Conservation (phyloP, 495 filamentous ascomycete genomes). For the Podospora didyma region DNA sequence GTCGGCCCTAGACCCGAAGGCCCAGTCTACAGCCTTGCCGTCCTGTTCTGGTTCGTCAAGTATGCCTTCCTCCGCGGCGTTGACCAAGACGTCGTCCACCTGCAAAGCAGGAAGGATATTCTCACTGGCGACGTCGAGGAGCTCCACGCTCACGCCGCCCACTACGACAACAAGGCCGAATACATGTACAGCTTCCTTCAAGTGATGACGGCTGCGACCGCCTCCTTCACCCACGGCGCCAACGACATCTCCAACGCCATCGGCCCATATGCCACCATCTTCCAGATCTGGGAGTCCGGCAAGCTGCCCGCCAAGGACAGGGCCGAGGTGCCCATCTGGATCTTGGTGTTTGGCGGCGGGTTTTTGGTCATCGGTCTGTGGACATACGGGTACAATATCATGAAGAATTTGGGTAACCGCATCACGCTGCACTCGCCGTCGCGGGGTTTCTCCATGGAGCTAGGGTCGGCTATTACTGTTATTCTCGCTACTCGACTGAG, state of each 20-base stretch:
- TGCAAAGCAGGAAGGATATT: constrained; percentile 24
- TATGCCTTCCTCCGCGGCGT: constrained; percentile 54
- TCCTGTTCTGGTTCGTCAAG: constrained; percentile 44
- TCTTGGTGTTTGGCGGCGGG: constrained; percentile 55
- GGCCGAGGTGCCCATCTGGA: constrained; percentile 61
- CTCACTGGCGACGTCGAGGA: constrained; percentile 48
- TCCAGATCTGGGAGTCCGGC: constrained; percentile 57
- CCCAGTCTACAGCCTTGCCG: constrained; percentile 32
- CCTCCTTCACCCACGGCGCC: constrained; percentile 73
- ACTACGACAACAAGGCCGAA: constrained; percentile 74
- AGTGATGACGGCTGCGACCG: constrained; percentile 65
- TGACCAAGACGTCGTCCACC: constrained; percentile 54
- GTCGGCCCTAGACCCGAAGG: constrained; percentile 33
- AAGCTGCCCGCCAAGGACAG: constrained; percentile 46
- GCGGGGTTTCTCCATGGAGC: constrained; percentile 64
- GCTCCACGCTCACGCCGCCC: constrained; percentile 55
- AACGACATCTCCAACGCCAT: constrained; percentile 77
- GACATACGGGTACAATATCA: constrained; percentile 71
- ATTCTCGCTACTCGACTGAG: constrained; percentile 59
- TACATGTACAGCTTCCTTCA: constrained; percentile 73
- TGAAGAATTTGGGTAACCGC: constrained; percentile 63
- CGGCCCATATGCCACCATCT: constrained; percentile 68
- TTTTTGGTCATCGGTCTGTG: constrained; percentile 59
- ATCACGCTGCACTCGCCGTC: constrained; percentile 66
- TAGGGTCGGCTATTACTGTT: constrained; percentile 66